phyloP scores from a whole-genome alignment of 352 stramenopile genomes.

The Discostella stelligera region DNA sequence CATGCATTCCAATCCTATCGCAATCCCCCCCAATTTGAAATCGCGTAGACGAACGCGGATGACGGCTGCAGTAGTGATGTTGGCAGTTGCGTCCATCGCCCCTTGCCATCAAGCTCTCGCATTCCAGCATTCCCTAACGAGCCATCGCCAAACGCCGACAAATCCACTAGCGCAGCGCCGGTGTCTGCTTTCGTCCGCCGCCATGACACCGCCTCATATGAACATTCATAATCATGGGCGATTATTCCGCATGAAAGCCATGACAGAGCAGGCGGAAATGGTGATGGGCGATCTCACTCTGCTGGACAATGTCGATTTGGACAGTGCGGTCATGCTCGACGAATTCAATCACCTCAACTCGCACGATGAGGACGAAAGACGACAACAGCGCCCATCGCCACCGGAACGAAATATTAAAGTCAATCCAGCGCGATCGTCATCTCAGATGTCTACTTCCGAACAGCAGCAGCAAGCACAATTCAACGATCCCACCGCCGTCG shows the following conservation, averaged over 20 bases:
- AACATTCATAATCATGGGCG: neutral
- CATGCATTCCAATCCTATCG: slow-evolving; percentile 5
- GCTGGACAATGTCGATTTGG: slow-evolving; percentile 16
- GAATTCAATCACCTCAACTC: neutral
- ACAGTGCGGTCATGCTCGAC: slow-evolving; percentile 15
- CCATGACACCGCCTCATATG: neutral
- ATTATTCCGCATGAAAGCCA: slow-evolving; percentile 13
- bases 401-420: neutral
- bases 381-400: neutral
- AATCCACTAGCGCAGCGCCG: slow-evolving; percentile 4
- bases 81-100: slow-evolving; percentile 15
- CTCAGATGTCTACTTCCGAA: neutral
- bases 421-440: neutral
- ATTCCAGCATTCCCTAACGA: neutral
- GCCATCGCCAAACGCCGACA: slow-evolving; percentile 15
- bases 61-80: slow-evolving; percentile 4
- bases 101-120: slow-evolving; percentile 13
- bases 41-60: slow-evolving; percentile 5
- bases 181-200: neutral
- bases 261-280: slow-evolving; percentile 21
- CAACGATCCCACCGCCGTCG: slow-evolving; percentile 18
- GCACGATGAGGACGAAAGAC: neutral
- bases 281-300: slow-evolving; percentile 5
- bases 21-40: neutral
- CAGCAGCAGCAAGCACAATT: neutral